Evolutionary conservation across 345 rosid genomes (phyloP).

Genomic region (Heritiera littoralis): DNA sequence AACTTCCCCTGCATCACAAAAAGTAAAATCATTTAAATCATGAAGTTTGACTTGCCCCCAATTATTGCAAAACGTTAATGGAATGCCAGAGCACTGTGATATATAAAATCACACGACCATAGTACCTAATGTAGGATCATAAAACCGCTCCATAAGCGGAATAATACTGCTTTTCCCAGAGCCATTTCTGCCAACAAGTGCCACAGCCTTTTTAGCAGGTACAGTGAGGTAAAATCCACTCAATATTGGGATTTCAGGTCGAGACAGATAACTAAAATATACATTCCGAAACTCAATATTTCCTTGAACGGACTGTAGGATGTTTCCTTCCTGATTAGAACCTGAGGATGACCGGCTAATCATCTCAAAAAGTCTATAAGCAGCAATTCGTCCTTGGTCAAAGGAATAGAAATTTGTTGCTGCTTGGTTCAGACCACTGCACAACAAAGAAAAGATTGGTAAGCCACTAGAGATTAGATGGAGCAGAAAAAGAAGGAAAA

Average conservation of each 20-base stretch:
- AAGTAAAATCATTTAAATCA: constrained; percentile 21
- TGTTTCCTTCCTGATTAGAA: constrained; percentile 72
- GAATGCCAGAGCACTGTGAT: neutral
- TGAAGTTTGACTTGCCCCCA: constrained; percentile 4
- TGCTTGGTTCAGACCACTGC: constrained; percentile 97
- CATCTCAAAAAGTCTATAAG: constrained; percentile 98
- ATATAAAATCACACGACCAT: constrained; percentile 18
- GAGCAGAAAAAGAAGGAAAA: constrained; percentile 28
- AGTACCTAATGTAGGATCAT: constrained; percentile 98
- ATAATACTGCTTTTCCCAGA: constrained; percentile 99
- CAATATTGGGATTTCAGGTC: constrained; percentile 97
- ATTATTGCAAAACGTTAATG: constrained; percentile 11
- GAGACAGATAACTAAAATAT: constrained; percentile 96
- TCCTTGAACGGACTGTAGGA: constrained; percentile 66
- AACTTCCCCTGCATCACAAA: constrained; percentile 84
- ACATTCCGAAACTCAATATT: constrained; percentile 97
- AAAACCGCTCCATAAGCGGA: constrained; percentile 99
- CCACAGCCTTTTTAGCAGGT: constrained; percentile 94
- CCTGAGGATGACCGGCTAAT: constrained; percentile 87
- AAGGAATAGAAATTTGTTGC: constrained; percentile 98
- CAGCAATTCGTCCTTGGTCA: constrained; percentile 99
- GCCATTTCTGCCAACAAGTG: constrained; percentile 99
- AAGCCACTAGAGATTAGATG: constrained; percentile 14
- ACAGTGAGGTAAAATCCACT: constrained; percentile 98
- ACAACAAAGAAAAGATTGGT: constrained; percentile 18